Base-by-base conservation (phyloP, 768 basidiomycete species). In the Arthromyces matolae region DNA sequence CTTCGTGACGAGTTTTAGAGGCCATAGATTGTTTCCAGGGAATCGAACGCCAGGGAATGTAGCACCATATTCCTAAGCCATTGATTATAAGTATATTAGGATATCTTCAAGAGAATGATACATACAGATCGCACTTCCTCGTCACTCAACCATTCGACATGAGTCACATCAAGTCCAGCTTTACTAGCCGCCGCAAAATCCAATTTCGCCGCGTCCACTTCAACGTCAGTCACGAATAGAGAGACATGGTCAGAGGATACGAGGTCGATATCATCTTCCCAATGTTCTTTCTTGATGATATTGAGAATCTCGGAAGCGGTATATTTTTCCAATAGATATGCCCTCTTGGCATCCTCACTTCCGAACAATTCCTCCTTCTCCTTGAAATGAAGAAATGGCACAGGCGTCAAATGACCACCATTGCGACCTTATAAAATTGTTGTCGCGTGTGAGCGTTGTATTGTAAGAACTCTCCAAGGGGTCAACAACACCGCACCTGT, bases 371-470 rank as follows among this genome's bases (percentile, higher is more conserved):
- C 34, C 24, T 65, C 54, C 12, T 71, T 69, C 1, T 56, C 51
- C 1, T 54, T 42, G 57, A 88, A 89, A 1, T 66, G 66, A 0
- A 60, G 49, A 60, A 81, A 82, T 3, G 65, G 58, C 31, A 60
- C 60, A 0, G 83, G 76, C 0, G 80, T 82, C 13, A 90, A 70
- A 59, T 90, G 88, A 0, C 89, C 87, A 1, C 88, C 89, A 53
- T 91, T 92, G n/a, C 89, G 72, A 43, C 86, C 86, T 90, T 45
- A 3, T n/a, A n/a, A n/a, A n/a, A n/a, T n/a, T n/a, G n/a, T 8
- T 25, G 28, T 9, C n/a, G 22, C 32, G 10, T 27, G 18, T 51
- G 12, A 27, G 41, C 13, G n/a, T 25, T 25, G 4, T 20, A 39
- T 36, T 29, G 5, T n/a, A 0, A 22, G 13, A 13, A 22, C 4